A percentile compares a stretch with the other conserved stretches of the same genome.
Evolutionary conservation across 106 monocot species (phyloP).

Genomic region (Hemerocallis citrina): DNA sequence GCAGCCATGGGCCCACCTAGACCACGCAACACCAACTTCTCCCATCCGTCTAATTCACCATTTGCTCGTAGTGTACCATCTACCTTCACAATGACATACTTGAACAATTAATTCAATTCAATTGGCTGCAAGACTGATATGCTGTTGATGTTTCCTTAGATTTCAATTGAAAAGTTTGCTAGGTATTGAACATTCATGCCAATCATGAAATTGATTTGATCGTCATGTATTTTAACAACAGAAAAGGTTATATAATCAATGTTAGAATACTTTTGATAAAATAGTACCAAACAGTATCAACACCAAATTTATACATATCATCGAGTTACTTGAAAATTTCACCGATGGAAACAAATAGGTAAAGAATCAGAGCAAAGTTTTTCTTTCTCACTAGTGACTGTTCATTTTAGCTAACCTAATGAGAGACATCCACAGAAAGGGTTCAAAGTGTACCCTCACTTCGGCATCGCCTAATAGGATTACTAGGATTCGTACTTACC

Average conservation of each 20-base stretch:
- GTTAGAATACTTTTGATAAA: too few relatives aligned
- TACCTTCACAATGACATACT: background rate
- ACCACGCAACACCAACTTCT: background rate
- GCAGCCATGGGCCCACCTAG: conserved; percentile 3
- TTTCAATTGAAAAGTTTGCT: too few relatives aligned
- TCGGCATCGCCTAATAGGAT: background rate
- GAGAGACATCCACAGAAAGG: too few relatives aligned
- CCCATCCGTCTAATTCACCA: background rate
- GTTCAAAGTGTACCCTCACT: conserved; percentile 6
- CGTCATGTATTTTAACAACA: too few relatives aligned
- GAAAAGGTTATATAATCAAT: too few relatives aligned
- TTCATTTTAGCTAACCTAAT: background rate
- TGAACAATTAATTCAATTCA: too few relatives aligned
- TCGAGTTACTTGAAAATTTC: background rate
- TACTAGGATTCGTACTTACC: background rate
- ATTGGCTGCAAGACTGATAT: too few relatives aligned
- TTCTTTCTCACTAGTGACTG: background rate
- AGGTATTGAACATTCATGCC: too few relatives aligned
- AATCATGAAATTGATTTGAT: too few relatives aligned
- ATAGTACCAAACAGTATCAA: background rate
- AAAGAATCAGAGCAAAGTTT: background rate
- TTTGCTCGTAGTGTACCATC: background rate
- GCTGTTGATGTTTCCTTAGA: too few relatives aligned
- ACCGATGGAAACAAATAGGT: conserved; percentile 2
- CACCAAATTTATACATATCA: background rate